Conservation (phyloP, 257 asterid species). For the Jacaranda copaia region DNA sequence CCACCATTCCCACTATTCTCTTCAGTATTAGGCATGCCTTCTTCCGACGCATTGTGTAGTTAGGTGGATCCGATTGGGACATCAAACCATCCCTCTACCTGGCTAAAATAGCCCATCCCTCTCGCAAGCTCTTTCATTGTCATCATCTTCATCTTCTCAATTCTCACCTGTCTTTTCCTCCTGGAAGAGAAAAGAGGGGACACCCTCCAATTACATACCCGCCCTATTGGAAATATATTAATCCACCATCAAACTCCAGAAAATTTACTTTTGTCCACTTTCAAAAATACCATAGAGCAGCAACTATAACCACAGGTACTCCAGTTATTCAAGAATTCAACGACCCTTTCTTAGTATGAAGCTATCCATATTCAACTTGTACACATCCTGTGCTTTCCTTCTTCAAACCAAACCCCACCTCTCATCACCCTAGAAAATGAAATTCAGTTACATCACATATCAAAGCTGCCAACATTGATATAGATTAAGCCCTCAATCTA, state of each 20-base stretch:
- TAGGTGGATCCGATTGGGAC: too few species aligned
- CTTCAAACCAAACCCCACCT: not conserved
- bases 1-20: too few species aligned
- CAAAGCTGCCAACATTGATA: constrained; percentile 24
- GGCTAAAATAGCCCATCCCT: too few species aligned
- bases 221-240: not conserved
- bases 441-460: not conserved
- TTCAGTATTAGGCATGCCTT: too few species aligned
- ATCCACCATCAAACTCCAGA: constrained; percentile 5
- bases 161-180: too few species aligned
- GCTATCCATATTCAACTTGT: not conserved
- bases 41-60: too few species aligned
- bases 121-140: too few species aligned
- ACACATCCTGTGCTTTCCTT: not conserved
- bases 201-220: too few species aligned
- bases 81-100: too few species aligned
- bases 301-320: not conserved
- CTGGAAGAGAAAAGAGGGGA: too few species aligned
- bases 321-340: not conserved
- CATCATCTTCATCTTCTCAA: too few species aligned
- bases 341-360: not conserved
- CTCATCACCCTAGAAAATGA: not conserved
- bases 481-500: constrained; percentile 11
- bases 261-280: not conserved
- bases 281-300: not conserved